These are phyloP conservation scores for Grigorovia yakushimaensis DNA, from an alignment of 805 yeast genomes.

Conservation along the genomic window DNA sequence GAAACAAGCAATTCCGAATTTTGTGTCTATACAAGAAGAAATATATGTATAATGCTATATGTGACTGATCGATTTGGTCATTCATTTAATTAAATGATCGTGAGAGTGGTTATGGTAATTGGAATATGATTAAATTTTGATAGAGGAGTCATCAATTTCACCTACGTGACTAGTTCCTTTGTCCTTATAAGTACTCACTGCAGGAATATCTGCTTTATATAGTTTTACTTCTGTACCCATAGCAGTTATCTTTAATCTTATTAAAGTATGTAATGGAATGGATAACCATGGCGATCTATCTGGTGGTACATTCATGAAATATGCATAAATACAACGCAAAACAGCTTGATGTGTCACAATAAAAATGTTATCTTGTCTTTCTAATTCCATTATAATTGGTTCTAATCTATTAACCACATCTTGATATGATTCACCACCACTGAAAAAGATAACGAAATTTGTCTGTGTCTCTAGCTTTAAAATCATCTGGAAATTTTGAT, in stretches of 20 bases:
- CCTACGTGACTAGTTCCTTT: conserved; percentile 64
- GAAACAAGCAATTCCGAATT: too few species aligned
- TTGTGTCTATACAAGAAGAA: too few species aligned
- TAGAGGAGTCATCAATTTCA: conserved; percentile 19
- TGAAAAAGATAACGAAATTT: conserved; percentile 90
- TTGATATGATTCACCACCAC: conserved; percentile 95
- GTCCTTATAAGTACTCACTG: conserved; percentile 92
- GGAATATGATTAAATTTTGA: not conserved
- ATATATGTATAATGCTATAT: too few species aligned
- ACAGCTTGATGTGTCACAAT: conserved; percentile 98
- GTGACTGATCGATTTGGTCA: too few species aligned
- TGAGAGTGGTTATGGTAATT: too few species aligned
- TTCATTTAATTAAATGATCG: too few species aligned
- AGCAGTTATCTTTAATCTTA: conserved; percentile 91
- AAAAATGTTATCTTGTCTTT: conserved; percentile 89
- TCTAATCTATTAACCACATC: conserved; percentile 92
- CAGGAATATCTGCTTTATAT: conserved; percentile 93
- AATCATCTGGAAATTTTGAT: conserved; percentile 79
- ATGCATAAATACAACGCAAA: conserved; percentile 89
- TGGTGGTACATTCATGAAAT: conserved; percentile 97
- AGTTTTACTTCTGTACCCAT: conserved; percentile 80
- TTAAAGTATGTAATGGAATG: conserved; percentile 90
- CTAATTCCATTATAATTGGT: conserved; percentile 97
- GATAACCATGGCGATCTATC: conserved; percentile 99
- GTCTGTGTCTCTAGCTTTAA: conserved; percentile 89